phyloP scores from a whole-genome alignment of 257 asterid species.

The Ophiorrhiza pumila region DNA sequence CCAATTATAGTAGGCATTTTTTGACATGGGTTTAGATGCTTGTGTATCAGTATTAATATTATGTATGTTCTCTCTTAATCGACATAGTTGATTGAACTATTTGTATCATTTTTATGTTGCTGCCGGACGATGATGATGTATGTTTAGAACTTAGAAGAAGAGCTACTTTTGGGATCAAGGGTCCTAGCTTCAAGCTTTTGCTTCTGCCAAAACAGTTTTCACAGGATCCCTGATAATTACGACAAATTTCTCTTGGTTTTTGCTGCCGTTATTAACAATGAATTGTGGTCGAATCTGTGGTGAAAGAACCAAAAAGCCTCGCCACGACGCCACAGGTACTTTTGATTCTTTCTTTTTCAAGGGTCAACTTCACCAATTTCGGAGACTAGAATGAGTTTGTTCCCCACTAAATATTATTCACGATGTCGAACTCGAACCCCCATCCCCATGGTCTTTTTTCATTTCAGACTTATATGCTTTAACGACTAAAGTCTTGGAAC shows the following conservation, averaged over 20 bases:
- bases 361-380: conserved; percentile 14
- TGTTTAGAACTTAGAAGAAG: too few relatives aligned
- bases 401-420: conserved; percentile 16
- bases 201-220: neutral
- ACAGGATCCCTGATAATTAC: neutral
- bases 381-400: conserved; percentile 18
- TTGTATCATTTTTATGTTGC: neutral
- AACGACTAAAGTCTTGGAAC: neutral
- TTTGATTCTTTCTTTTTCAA: neutral
- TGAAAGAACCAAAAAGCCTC: neutral
- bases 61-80: neutral
- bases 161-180: too few relatives aligned
- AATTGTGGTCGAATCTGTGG: neutral
- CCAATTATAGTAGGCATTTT: neutral
- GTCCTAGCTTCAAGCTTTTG: neutral
- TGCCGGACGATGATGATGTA: too few relatives aligned
- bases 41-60: neutral
- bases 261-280: neutral
- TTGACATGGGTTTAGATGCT: neutral
- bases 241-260: neutral
- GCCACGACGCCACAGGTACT: neutral
- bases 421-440: neutral
- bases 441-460: neutral
- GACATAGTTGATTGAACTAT: neutral
- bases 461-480: neutral